phyloP scores from a whole-genome alignment of 2,329 filamentous ascomycete genomes.

The Dissoconium aciculare region DNA sequence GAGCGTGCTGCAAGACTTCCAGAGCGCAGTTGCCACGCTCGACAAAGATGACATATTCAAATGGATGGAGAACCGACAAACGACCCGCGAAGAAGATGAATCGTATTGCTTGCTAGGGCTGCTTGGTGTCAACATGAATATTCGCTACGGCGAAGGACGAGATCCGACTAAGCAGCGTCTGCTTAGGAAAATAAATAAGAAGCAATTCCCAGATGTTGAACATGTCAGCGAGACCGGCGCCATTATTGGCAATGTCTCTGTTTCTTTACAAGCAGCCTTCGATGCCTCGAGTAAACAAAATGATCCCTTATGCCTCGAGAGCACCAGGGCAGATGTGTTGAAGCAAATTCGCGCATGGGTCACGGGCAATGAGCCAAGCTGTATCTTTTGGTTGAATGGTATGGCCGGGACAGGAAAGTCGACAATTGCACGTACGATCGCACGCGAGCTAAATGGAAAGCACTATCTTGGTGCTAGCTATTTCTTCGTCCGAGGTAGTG shows the following conservation, averaged over 20 bases:
- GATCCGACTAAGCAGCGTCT: slow-evolving; percentile 3
- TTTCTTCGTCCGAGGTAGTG: slow-evolving; percentile 12
- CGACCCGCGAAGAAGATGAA: slow-evolving; percentile 7
- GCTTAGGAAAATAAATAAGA: slow-evolving; percentile 3
- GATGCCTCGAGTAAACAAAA: too few relatives aligned
- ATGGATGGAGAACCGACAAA: slow-evolving; percentile 7
- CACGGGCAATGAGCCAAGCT: too few relatives aligned
- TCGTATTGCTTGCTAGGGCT: slow-evolving; percentile 8
- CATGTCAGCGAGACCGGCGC: too few relatives aligned
- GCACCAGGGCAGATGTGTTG: too few relatives aligned
- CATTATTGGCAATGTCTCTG: too few relatives aligned
- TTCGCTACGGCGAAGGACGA: slow-evolving; percentile 7
- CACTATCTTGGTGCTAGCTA: slow-evolving; percentile 11
- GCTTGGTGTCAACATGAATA: slow-evolving; percentile 5
- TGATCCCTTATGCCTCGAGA: too few relatives aligned
- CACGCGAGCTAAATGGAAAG: neutral
- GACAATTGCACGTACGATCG: neutral
- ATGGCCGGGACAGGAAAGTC: slow-evolving; percentile 4
- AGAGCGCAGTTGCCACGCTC: neutral
- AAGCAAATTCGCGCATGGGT: too few relatives aligned
- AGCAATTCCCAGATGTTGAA: too few relatives aligned
- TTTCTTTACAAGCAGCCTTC: too few relatives aligned
- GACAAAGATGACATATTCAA: slow-evolving; percentile 7
- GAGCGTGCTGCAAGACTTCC: slow-evolving; percentile 4
- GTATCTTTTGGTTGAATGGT: slow-evolving; percentile 2